Conservation (phyloP, 2,329 filamentous ascomycete species). For the Colletotrichum filicis region DNA sequence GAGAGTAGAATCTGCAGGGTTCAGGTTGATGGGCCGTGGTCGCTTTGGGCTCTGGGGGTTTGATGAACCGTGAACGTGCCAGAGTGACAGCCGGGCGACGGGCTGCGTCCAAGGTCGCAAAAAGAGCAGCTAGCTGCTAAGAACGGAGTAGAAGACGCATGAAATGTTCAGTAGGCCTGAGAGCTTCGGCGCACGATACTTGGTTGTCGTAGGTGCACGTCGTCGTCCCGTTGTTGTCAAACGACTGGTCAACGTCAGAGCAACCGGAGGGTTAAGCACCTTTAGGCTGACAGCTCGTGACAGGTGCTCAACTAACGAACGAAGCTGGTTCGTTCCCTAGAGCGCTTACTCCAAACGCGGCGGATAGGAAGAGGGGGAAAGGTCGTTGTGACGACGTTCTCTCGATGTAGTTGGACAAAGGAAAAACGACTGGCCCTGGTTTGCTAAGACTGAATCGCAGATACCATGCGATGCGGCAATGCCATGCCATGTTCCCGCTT, state of each 20-base stretch:
- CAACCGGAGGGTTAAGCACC: conserved; percentile 6
- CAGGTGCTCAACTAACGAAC: conserved; percentile 18
- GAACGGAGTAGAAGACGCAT: background rate
- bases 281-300: conserved; percentile 15
- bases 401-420: conserved; percentile 23
- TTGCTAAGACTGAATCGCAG: conserved; percentile 6
- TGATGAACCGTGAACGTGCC: conserved; percentile 12
- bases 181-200: conserved; percentile 18
- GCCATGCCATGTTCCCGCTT: conserved; percentile 2
- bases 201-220: conserved; percentile 1
- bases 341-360: conserved; percentile 32
- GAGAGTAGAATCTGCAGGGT: conserved; percentile 4
- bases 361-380: background rate
- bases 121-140: background rate
- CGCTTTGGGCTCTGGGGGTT: conserved; percentile 7
- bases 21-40: conserved; percentile 6
- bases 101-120: conserved; percentile 29
- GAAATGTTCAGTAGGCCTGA: background rate
- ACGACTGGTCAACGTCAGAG: conserved; percentile 27
- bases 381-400: conserved; percentile 23
- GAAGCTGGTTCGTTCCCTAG: conserved; percentile 4
- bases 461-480: background rate
- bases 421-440: conserved; percentile 29
- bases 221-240: conserved; percentile 20
- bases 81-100: conserved; percentile 24